Evolutionary conservation across 768 basidiomycete species (phyloP).

Genomic region (Suillus lakei): DNA sequence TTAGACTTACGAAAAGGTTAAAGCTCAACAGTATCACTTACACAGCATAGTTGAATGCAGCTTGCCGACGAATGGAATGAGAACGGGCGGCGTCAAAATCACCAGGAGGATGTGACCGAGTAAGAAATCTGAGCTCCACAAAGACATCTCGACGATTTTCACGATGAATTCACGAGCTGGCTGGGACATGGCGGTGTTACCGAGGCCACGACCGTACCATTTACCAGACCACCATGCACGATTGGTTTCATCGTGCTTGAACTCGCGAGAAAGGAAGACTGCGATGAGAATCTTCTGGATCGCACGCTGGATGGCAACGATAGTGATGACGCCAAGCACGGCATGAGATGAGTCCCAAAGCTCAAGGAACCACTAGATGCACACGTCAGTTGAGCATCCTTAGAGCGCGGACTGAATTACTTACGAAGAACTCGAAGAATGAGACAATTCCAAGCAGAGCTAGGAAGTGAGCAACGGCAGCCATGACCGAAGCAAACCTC

Average conservation of each 20-base stretch:
- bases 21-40: slow-evolving; percentile 44
- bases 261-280: slow-evolving; percentile 94
- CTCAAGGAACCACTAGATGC: slow-evolving; percentile 88
- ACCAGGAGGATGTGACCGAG: slow-evolving; percentile 84
- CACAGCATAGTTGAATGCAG: slow-evolving; percentile 94
- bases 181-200: slow-evolving; percentile 90
- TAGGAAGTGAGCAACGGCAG: slow-evolving; percentile 84
- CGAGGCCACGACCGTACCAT: slow-evolving; percentile 95
- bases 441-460: slow-evolving; percentile 81
- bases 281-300: slow-evolving; percentile 95
- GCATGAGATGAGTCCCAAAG: slow-evolving; percentile 97
- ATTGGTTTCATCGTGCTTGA: slow-evolving; percentile 98
- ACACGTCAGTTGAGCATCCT: neutral
- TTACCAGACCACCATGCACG: slow-evolving; percentile 99
- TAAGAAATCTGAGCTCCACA: slow-evolving; percentile 96
- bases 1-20: slow-evolving; percentile 14
- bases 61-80: slow-evolving; percentile 88
- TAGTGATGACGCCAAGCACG: slow-evolving; percentile 88
- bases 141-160: slow-evolving; percentile 97
- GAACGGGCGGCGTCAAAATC: slow-evolving; percentile 80
- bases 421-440: slow-evolving; percentile 96
- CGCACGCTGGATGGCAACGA: slow-evolving; percentile 89
- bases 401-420: slow-evolving; percentile 42
- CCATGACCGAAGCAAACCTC: slow-evolving; percentile 92
- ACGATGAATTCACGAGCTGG: slow-evolving; percentile 97